Percentiles rank a stretch among this genome's conserved stretches.
Conservation (phyloP, 2,329 filamentous ascomycete species). For the Fusarium sp. region DNA sequence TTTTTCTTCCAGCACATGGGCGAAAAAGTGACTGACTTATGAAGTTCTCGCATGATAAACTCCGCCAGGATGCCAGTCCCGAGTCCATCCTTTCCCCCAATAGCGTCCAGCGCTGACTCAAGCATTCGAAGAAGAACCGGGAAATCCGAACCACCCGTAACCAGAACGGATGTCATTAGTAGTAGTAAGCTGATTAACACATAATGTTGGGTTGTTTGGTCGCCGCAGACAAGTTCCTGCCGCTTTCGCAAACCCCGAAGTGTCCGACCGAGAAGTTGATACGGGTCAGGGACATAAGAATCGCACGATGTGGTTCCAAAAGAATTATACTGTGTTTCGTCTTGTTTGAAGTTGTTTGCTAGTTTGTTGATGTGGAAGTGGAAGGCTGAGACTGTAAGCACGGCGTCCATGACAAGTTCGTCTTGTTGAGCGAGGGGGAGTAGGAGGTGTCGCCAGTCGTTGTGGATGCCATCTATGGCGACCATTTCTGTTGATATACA, state of each 20-base stretch:
- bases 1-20: rapidly evolving
- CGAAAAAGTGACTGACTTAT: conserved; percentile 40
- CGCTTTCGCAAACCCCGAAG: conserved; percentile 36
- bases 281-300: conserved; percentile 23
- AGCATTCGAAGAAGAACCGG: conserved; percentile 46
- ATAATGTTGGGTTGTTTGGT: conserved; percentile 32
- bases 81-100: conserved; percentile 42
- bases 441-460: conserved; percentile 45
- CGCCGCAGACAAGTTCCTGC: conserved; percentile 27
- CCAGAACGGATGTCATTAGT: conserved; percentile 43
- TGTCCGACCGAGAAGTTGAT: conserved; percentile 31
- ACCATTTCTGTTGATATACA: conserved; percentile 47
- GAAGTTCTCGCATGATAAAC: conserved; percentile 46
- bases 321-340: neutral
- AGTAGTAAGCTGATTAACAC: conserved; percentile 46
- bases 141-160: conserved; percentile 49
- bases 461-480: conserved; percentile 45
- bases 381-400: conserved; percentile 39
- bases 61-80: conserved; percentile 37
- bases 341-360: neutral
- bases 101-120: conserved; percentile 45
- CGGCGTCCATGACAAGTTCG: conserved; percentile 40
- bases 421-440: conserved; percentile 43
- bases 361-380: conserved; percentile 37
- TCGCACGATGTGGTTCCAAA: conserved; percentile 2